These are phyloP conservation scores for Gossypium laxum DNA, from an alignment of 441 rosid species.

Conservation along the genomic window DNA sequence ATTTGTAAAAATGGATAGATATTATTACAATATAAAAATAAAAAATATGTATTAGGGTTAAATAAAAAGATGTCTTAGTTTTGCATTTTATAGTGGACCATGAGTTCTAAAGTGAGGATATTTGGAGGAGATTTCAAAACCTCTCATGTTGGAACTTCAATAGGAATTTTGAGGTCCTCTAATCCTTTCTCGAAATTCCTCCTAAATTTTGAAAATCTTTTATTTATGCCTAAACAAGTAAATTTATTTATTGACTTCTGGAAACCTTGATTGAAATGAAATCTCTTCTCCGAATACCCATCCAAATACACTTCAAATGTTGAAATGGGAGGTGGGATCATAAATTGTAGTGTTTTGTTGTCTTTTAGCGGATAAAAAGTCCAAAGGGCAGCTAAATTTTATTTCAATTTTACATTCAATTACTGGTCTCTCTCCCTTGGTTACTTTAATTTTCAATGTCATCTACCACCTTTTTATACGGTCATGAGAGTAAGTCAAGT, in stretches of 20 bases:
- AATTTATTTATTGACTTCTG: not conserved
- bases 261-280: not conserved
- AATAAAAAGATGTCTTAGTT: not conserved
- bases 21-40: not conserved
- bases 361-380: not conserved
- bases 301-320: not conserved
- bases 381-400: not conserved
- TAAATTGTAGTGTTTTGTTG: not conserved
- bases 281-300: not conserved
- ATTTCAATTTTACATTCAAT: not conserved
- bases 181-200: not conserved
- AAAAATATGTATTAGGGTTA: not conserved
- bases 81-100: not conserved
- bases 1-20: not conserved
- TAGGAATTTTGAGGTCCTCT: not conserved
- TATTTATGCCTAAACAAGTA: not conserved
- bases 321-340: not conserved
- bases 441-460: not conserved
- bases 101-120: not conserved
- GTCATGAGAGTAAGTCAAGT: not conserved
- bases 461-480: not conserved
- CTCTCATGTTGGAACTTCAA: not conserved
- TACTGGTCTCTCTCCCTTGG: not conserved
- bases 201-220: not conserved
- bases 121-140: not conserved